These are phyloP conservation scores for Sechiopsis laciniata DNA, from an alignment of 306 rosid species.

Conservation along the genomic window DNA sequence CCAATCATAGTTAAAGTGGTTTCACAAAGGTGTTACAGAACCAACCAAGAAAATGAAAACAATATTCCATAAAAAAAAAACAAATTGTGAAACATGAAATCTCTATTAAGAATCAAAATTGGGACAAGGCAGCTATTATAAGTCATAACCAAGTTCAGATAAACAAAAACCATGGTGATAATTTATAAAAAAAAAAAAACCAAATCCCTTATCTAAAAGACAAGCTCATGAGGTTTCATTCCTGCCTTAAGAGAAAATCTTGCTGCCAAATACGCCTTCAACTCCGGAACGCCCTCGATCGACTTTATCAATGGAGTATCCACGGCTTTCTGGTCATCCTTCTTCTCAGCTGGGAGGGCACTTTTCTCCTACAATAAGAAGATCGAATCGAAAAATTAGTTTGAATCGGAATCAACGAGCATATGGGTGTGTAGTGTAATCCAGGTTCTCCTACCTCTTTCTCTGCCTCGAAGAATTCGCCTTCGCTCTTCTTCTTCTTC, in stretches of 20 bases:
- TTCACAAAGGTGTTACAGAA: too few relatives aligned
- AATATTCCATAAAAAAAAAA: too few relatives aligned
- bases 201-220: conserved; percentile 16
- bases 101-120: background rate
- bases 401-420: background rate
- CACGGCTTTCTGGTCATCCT: conserved; percentile 26
- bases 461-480: conserved; percentile 60
- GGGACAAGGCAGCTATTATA: background rate
- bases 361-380: conserved; percentile 19
- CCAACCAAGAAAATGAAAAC: too few relatives aligned
- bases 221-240: conserved; percentile 27
- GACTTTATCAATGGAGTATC: conserved; percentile 23
- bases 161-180: background rate
- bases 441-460: conserved; percentile 42
- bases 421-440: background rate
- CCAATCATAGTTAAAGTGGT: too few relatives aligned
- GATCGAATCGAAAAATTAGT: background rate
- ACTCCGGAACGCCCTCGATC: conserved; percentile 9
- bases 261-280: conserved; percentile 23
- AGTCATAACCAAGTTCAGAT: conserved; percentile 13
- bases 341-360: conserved; percentile 16
- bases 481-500: conserved; percentile 55
- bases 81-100: too few relatives aligned
- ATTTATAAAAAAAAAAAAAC: background rate
- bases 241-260: conserved; percentile 25